Percentiles rank a stretch among this genome's conserved stretches.
Conservation (phyloP, 306 rosid genomes). For the Dalbergia cochinchinensis region DNA sequence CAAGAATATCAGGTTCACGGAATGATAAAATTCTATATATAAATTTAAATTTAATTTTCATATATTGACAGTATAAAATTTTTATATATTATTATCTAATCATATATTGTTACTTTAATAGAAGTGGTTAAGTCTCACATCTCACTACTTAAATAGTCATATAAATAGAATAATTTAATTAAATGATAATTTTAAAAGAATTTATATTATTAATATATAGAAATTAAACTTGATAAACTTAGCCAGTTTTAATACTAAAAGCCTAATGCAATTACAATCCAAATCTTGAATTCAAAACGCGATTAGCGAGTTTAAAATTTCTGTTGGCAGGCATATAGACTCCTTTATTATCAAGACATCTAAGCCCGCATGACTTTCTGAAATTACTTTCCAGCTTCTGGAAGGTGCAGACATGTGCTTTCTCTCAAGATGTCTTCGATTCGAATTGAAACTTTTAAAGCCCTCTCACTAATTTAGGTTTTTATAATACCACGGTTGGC, state of each 20-base stretch:
- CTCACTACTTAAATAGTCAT: no score
- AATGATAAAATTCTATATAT: background rate
- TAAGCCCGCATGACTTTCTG: background rate
- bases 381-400: background rate
- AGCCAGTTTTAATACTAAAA: background rate
- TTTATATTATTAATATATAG: no score
- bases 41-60: background rate
- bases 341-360: slow-evolving; percentile 16
- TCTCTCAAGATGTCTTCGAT: slow-evolving; percentile 32
- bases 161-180: no score
- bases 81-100: no score
- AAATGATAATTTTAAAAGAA: no score
- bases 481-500: slow-evolving; percentile 1
- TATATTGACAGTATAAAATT: no score
- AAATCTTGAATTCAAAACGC: slow-evolving; percentile 30
- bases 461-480: background rate
- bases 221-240: no score
- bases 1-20: no score
- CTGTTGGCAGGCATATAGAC: slow-evolving; percentile 17
- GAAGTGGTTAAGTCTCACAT: no score
- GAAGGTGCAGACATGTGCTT: slow-evolving; percentile 31
- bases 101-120: no score
- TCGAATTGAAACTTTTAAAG: background rate
- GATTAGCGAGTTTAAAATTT: slow-evolving; percentile 15
- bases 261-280: background rate